Evolutionary conservation across 2,329 filamentous ascomycete species (phyloP).

Genomic region (Colletotrichum musae): DNA sequence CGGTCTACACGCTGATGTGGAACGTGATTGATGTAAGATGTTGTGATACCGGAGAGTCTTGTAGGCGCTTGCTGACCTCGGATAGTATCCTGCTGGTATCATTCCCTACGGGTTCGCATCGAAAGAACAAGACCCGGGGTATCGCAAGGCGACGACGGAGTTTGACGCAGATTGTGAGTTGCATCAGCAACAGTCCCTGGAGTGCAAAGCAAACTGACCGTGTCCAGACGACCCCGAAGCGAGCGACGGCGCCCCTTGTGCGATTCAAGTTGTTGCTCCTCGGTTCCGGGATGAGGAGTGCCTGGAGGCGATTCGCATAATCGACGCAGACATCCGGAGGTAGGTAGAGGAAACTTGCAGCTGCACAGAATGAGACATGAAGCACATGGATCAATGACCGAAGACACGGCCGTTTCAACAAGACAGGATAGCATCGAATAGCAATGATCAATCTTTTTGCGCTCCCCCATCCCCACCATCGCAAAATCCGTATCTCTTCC

Average conservation of each 20-base stretch:
- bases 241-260: conserved; percentile 59
- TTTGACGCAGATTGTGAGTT: conserved; percentile 53
- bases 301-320: conserved; percentile 48
- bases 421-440: background rate
- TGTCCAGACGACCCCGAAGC: conserved; percentile 55
- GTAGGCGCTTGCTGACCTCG: background rate
- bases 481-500: conserved; percentile 14
- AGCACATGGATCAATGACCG: too few species aligned
- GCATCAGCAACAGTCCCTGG: background rate
- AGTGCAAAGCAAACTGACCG: background rate
- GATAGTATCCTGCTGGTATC: conserved; percentile 64
- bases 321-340: conserved; percentile 44
- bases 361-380: background rate
- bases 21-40: conserved; percentile 65
- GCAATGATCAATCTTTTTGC: background rate
- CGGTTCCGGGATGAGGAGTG: conserved; percentile 64
- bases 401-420: too few species aligned
- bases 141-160: conserved; percentile 46
- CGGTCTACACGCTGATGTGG: conserved; percentile 63
- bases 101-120: conserved; percentile 61
- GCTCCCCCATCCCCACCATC: background rate
- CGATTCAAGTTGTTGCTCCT: conserved; percentile 62
- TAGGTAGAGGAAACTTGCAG: background rate
- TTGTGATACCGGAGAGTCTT: too few species aligned
- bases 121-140: conserved; percentile 54